Evolutionary conservation across 179 eudicot species (phyloP).

Genomic region (Beta lomatogona): DNA sequence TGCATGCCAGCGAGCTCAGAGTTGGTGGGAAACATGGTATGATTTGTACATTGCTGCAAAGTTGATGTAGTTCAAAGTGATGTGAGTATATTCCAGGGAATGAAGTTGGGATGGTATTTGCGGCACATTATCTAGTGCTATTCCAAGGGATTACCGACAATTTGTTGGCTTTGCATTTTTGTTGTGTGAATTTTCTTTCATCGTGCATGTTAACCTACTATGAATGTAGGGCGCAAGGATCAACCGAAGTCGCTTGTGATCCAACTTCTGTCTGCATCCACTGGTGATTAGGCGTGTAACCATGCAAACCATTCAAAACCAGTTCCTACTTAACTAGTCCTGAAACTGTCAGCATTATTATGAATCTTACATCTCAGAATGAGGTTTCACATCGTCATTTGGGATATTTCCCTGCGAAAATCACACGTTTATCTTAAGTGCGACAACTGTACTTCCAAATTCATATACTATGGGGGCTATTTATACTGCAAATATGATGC

Average conservation of each 20-base stretch:
- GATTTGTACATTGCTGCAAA: background rate
- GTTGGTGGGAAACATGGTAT: background rate
- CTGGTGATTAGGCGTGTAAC: background rate
- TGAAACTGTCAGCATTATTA: too few relatives aligned
- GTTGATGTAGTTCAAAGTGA: background rate
- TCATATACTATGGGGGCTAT: too few relatives aligned
- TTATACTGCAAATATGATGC: too few relatives aligned
- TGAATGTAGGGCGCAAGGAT: background rate
- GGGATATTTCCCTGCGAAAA: too few relatives aligned
- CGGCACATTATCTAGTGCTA: background rate
- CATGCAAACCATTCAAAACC: too few relatives aligned
- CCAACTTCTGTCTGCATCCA: background rate
- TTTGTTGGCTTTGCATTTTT: background rate
- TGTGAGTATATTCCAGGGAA: background rate
- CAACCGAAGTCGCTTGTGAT: background rate
- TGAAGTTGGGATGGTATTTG: background rate
- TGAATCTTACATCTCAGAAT: too few relatives aligned
- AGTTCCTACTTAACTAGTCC: too few relatives aligned
- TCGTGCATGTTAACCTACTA: background rate
- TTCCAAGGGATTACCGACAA: background rate
- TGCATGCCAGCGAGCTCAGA: background rate
- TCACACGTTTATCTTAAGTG: too few relatives aligned
- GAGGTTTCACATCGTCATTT: too few relatives aligned
- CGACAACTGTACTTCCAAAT: too few relatives aligned
- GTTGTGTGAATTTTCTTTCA: background rate